A percentile compares a stretch with the other conserved stretches of the same genome.
phyloP scores from a whole-genome alignment of 2,329 filamentous ascomycete genomes.

The Hypocreales sp. region DNA sequence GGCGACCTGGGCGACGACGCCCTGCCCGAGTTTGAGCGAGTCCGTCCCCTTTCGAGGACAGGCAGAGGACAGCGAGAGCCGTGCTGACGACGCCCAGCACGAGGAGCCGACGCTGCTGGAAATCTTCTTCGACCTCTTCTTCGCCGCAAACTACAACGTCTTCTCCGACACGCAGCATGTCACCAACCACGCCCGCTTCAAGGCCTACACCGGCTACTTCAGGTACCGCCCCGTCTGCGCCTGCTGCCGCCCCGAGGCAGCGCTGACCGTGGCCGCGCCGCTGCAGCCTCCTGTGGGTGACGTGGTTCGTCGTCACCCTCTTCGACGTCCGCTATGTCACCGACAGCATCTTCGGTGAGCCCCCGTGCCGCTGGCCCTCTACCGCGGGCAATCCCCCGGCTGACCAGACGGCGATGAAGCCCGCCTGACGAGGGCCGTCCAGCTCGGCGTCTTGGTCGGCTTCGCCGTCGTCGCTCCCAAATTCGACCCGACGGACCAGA shows the following conservation, averaged over 20 bases:
- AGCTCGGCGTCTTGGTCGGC: constrained; percentile 1
- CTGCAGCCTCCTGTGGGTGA: background rate
- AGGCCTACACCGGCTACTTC: constrained; percentile 15
- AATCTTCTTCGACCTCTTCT: constrained; percentile 23
- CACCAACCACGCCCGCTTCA: constrained; percentile 15
- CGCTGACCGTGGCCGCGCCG: background rate
- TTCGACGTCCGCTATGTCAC: constrained; percentile 1
- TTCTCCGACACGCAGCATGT: constrained; percentile 25
- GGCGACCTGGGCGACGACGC: constrained; percentile 3
- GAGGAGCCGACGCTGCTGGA: constrained; percentile 20
- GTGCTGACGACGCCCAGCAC: constrained; percentile 8
- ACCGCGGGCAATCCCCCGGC: background rate
- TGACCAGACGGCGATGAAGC: background rate
- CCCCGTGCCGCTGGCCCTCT: background rate
- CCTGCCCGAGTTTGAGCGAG: constrained; percentile 11
- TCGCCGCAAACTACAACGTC: constrained; percentile 46
- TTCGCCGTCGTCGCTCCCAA: constrained; percentile 1
- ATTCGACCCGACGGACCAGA: constrained; percentile 1
- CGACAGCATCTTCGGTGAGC: constrained; percentile 2
- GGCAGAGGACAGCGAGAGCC: too few relatives aligned
- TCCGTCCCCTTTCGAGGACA: too few relatives aligned
- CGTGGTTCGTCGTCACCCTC: constrained; percentile 2
- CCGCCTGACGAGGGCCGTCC: constrained; percentile 1
- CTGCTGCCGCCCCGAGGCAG: too few relatives aligned
- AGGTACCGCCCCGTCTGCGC: background rate